Base-by-base conservation (phyloP, 2,329 filamentous ascomycete genomes). In the Xylaria sp. region DNA sequence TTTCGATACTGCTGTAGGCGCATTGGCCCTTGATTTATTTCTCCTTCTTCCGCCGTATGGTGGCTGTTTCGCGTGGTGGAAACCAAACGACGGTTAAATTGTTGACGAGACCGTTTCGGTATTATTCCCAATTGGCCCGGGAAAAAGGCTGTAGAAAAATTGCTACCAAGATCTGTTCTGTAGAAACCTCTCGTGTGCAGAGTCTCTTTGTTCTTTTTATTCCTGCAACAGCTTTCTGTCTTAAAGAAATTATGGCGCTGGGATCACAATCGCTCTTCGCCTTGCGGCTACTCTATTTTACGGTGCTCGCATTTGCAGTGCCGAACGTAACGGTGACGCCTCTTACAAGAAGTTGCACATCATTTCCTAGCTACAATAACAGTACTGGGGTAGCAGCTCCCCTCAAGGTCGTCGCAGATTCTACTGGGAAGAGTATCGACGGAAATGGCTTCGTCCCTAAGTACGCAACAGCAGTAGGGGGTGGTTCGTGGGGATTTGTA, bases 401-500 rank as follows among this genome's bases (percentile, higher is more conserved):
- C 1, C 46, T 73, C 1, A 63, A 41, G 9, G 56, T 72, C 1
- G 49, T 64, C 6, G 69, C 65, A 25, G 67, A 70, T 59, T 72
- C 71, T 1, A 73, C 69, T 12, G 71, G 69, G 10, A 67, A 31
- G 59, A 63, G 62, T 3, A 33, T 68, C 13, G 73, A 75, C 48
- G 72, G 69, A 12, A 62, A 36, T 31, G 62, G 54, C 31, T 74
- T 75, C 23, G 52, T 62, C 10, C 73, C 72, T 1, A 64, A 67
- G 41, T 75, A 70, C 33, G 70, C 71, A 15, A 70, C 64, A 41
- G 72, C 73, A 15, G 67, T 72, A 23, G 71, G 72, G 0, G 70
- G 68, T 28, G 70, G 71, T n/a, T 65, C 64, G 9, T 75, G 72
- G 71, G 73, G 72, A 23, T 74, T 75, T 58, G 72, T 74, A 71